Evolutionary conservation across 2,329 filamentous ascomycete genomes (phyloP).

Genomic region (Colletotrichum karsti): DNA sequence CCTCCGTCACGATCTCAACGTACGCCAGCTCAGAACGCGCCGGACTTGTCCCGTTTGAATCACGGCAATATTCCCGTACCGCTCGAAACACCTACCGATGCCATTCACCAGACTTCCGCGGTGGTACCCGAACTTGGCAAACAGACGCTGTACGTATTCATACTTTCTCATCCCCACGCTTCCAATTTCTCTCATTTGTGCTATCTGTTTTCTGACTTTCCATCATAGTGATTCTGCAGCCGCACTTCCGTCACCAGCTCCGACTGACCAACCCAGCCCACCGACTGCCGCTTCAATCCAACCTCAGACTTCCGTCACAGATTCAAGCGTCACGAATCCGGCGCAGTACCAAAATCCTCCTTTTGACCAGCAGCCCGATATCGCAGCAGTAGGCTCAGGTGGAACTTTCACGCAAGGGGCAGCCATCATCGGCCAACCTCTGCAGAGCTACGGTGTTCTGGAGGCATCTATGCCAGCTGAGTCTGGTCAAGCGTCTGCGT

Average conservation of each 20-base stretch:
- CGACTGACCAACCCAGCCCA: conserved; percentile 68
- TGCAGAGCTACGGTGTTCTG: no score
- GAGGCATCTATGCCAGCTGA: background rate
- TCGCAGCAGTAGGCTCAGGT: background rate
- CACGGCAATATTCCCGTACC: background rate
- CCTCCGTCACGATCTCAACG: background rate
- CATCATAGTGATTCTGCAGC: conserved; percentile 31
- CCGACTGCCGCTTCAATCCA: conserved; percentile 37
- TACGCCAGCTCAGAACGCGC: background rate
- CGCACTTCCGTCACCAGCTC: conserved; percentile 68
- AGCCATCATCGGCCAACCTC: background rate
- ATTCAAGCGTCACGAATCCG: background rate
- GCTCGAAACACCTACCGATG: background rate
- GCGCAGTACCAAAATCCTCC: background rate
- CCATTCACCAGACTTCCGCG: background rate
- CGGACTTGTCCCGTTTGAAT: background rate
- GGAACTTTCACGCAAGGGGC: background rate
- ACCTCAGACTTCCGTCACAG: conserved; percentile 48
- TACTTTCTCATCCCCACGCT: background rate
- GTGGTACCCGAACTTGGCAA: background rate
- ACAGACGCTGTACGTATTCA: conserved; percentile 8
- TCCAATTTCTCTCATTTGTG: background rate
- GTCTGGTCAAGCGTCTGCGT: background rate
- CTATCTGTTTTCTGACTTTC: background rate
- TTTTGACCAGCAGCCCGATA: background rate